These are phyloP conservation scores for Verticillium alfalfae DNA, from an alignment of 2,329 filamentous ascomycete species.

Conservation along the genomic window DNA sequence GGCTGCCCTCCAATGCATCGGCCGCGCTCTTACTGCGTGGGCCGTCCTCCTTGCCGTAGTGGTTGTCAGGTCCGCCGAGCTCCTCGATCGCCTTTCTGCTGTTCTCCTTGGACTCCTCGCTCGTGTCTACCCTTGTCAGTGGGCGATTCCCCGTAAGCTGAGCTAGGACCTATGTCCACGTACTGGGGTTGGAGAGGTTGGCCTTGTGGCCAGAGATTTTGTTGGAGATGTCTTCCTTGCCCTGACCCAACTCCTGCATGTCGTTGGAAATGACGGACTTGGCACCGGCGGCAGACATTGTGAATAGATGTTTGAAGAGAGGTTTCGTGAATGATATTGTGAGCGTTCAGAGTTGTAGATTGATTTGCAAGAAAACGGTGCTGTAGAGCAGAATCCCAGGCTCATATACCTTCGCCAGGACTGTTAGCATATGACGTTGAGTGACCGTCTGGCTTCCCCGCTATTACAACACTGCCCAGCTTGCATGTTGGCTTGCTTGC, in stretches of 20 bases:
- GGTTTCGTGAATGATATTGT: background rate
- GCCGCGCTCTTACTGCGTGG: slow-evolving; percentile 34
- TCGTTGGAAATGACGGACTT: slow-evolving; percentile 32
- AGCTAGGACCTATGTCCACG: slow-evolving; percentile 1
- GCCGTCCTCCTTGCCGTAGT: slow-evolving; percentile 32
- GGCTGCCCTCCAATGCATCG: slow-evolving; percentile 29
- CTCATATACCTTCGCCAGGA: background rate
- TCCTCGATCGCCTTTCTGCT: slow-evolving; percentile 31
- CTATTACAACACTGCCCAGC: background rate
- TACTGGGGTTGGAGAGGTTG: slow-evolving; percentile 41
- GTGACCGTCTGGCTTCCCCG: background rate
- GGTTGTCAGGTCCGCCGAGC: slow-evolving; percentile 22
- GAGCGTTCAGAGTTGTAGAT: background rate
- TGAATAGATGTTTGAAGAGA: background rate
- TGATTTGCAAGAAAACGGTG: background rate
- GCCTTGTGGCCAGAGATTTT: slow-evolving; percentile 36
- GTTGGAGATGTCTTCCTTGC: slow-evolving; percentile 19
- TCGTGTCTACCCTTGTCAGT: slow-evolving; percentile 27
- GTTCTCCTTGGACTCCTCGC: slow-evolving; percentile 37
- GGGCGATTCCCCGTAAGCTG: background rate
- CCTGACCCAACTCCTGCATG: slow-evolving; percentile 30
- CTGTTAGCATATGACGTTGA: background rate
- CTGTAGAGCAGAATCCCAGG: background rate
- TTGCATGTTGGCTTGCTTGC: background rate
- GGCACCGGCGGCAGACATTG: slow-evolving; percentile 28